Evolutionary conservation across 2,329 filamentous ascomycete genomes (phyloP), one percentile per base, ranked within the genome.

Genomic region (Neofusicoccum cordaticola): DNA sequence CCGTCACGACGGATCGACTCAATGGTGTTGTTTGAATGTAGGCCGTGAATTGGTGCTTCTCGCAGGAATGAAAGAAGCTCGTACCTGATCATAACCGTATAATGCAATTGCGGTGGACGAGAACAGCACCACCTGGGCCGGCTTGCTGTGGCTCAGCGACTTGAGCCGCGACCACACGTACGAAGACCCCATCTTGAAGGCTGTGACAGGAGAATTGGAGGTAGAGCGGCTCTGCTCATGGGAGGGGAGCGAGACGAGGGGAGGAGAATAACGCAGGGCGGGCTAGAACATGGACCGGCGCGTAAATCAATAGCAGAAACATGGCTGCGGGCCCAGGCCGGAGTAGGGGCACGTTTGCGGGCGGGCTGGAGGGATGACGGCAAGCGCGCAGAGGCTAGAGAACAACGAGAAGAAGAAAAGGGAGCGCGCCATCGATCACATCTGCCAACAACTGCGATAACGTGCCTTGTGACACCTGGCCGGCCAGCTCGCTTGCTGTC

Each of bases 41-140:
- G 19, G 19, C 19, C 2, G 19, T 22, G 19, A 22, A 22, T 22
- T 22, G 19, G 19, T 22, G 19, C 19, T 22, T 22, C 19, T 22
- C 19, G 19, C 19, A 22, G 19, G 39, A 15, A 19, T 11, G 15
- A 34, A 17, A 35, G 12, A 7, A 9, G 37, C 19, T 31, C 50
- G 9, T 48, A 64, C 63, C 67, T 76, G 72, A 51, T 76, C 80
- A 66, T 82, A 82, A 50, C 82, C 82, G 76, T 85, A 84, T 53
- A 85, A 78, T 62, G 83, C 82, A 66, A 85, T 84, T 3, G 83
- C 83, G 2, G 81, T 84, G 52, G 80, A 80, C 34, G 80, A 82
- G 74, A 85, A 84, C 65, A 83, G 72, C 50, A 85, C 81, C 65
- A 85, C 81, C 72, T 85, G 77, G 19, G 73, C 74, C 71, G 80